Evolutionary conservation across 495 filamentous ascomycete species (phyloP), one percentile per base, ranked within the genome.

Genomic region (Penicillium manginii): DNA sequence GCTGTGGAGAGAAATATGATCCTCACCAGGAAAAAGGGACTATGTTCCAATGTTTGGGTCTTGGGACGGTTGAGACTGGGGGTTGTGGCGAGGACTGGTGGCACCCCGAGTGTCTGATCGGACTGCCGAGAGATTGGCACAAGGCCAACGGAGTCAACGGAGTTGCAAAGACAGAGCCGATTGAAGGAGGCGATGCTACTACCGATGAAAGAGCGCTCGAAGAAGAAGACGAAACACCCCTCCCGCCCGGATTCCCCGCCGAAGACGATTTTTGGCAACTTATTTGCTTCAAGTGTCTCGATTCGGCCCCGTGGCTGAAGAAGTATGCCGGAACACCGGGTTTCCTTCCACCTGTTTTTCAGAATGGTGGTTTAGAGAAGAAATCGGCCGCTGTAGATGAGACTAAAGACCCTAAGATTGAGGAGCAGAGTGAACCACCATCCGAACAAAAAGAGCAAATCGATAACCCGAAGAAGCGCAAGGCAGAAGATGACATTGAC

Each of bases 71-170:
- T 33, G 88, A 88, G 62, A 86, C 88, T 3, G 91, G 91, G 9
- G 92, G 92, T 4, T 99, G 96, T 74, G 93, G 94, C 4, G 96
- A 99, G 77, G 96, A 99, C 72, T 99, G 96, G 96, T 99, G 92
- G 82, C 96, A 99, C 78, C 92, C 94, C 14, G 91, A 93, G 55
- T 99, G 96, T 69, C 72, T 99, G 12, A 85, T 97, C 50, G 94
- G 96, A 9, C 69, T 93, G 12, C 83, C 87, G 2, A 80, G 75
- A 59, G 81, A 81, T 62, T 80, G 70, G 81, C 66, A 74, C 37
- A 74, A 73, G 45, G 65, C 61, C 14, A 57, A 53, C 19, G 69
- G 67, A 39, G 63, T 68, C 39, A 40, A 77, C 75, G 6, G 72
- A 83, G 33, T 76, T 21, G 40, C 79, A 9, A 74, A 69, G 26